Conservation (phyloP, 208 protist species). For the Strigomonas culicis region DNA sequence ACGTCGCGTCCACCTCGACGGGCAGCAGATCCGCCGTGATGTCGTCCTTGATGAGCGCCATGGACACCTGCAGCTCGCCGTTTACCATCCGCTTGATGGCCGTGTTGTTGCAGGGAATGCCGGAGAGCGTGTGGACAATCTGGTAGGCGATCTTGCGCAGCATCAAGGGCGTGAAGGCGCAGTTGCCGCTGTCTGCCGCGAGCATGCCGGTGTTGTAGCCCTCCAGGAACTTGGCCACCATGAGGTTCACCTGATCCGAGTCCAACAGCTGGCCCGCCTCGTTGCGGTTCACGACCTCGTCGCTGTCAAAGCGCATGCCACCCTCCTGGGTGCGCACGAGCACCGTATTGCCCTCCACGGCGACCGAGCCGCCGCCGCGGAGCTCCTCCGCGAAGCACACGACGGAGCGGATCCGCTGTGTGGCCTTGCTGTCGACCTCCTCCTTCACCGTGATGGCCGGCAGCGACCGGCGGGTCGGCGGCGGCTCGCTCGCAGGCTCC, state of each 20-base stretch:
- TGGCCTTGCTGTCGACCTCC: constrained; percentile 9
- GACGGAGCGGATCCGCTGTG: constrained; percentile 35
- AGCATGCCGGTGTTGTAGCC: constrained; percentile 63
- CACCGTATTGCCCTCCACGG: constrained; percentile 57
- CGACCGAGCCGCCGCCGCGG: constrained; percentile 53
- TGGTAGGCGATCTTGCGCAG: constrained; percentile 58
- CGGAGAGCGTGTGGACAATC: constrained; percentile 35
- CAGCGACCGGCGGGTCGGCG: background rate
- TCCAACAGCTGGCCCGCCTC: constrained; percentile 30
- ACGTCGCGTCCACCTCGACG: constrained; percentile 37
- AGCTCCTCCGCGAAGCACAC: constrained; percentile 63
- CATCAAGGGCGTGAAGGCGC: constrained; percentile 66
- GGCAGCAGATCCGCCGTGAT: constrained; percentile 64
- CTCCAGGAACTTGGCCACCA: constrained; percentile 50
- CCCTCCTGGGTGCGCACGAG: constrained; percentile 39
- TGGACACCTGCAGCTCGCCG: constrained; percentile 68
- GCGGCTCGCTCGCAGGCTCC: background rate
- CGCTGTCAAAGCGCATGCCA: constrained; percentile 56
- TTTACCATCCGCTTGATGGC: constrained; percentile 17
- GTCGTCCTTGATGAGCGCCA: constrained; percentile 71
- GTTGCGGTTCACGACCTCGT: constrained; percentile 61
- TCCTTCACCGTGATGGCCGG: constrained; percentile 17
- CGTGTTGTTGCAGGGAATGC: constrained; percentile 1
- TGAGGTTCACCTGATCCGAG: constrained; percentile 50
- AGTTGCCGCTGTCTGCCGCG: constrained; percentile 64